These are phyloP conservation scores for Rhododendron ferrugineum DNA, from an alignment of 148 eudicot species.

Conservation along the genomic window DNA sequence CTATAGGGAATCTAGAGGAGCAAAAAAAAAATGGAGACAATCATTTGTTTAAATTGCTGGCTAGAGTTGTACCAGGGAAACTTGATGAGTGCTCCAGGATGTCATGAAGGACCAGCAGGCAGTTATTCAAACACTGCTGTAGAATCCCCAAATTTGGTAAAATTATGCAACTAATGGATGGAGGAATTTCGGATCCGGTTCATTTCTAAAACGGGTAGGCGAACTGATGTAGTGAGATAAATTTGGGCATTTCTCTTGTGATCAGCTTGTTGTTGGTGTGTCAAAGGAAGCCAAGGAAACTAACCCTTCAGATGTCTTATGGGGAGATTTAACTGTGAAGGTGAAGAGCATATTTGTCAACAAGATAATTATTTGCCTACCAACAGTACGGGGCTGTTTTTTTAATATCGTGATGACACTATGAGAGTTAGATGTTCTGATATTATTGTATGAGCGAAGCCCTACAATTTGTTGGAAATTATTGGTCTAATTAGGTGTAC, in stretches of 20 bases:
- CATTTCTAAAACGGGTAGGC: neutral
- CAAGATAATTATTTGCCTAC: neutral
- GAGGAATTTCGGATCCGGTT: neutral
- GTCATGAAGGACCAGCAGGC: neutral
- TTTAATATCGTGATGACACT: neutral
- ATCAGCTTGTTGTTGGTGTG: neutral
- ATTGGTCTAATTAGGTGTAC: neutral
- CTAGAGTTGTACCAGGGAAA: neutral
- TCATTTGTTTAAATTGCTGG: neutral
- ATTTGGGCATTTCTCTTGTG: neutral
- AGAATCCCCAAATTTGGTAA: neutral
- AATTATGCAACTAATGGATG: neutral
- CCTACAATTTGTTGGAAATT: neutral
- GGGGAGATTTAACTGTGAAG: neutral
- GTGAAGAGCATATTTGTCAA: neutral
- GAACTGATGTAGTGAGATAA: neutral
- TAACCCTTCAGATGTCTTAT: neutral
- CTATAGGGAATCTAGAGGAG: neutral
- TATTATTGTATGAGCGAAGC: neutral
- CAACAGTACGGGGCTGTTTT: neutral
- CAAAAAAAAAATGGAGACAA: neutral
- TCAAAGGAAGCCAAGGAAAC: neutral
- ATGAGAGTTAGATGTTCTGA: neutral
- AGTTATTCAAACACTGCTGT: neutral
- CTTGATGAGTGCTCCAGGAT: neutral